Evolutionary conservation across 441 rosid species (phyloP).

Genomic region (Gossypium lobatum): DNA sequence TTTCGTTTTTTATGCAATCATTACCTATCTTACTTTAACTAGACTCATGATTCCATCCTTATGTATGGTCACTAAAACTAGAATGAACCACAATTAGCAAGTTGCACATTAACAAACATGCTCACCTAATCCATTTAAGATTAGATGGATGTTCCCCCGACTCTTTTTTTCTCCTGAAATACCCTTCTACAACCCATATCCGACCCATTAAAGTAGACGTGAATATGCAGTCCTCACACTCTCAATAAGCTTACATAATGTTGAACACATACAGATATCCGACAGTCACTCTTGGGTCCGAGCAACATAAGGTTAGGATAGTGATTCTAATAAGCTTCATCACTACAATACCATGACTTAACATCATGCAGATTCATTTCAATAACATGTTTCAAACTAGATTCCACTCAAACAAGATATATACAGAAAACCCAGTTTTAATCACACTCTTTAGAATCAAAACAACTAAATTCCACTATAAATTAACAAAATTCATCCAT

Average conservation of each 20-base stretch:
- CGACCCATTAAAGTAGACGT: background rate
- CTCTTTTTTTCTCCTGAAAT: background rate
- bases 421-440: background rate
- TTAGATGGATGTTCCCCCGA: background rate
- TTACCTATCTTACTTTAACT: background rate
- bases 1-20: too few relatives aligned
- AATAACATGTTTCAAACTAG: background rate
- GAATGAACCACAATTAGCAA: background rate
- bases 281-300: background rate
- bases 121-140: background rate
- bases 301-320: background rate
- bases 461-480: background rate
- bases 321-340: background rate
- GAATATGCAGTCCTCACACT: background rate
- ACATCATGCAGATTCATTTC: background rate
- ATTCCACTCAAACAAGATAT: background rate
- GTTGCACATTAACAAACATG: background rate
- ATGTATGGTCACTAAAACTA: too few relatives aligned
- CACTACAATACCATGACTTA: background rate
- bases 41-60: background rate
- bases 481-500: background rate
- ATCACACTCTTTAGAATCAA: background rate
- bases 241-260: background rate
- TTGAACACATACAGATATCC: background rate
- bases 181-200: background rate